Conservation (phyloP, 2,329 filamentous ascomycete species). For the Pseudogymnoascus sp. region DNA sequence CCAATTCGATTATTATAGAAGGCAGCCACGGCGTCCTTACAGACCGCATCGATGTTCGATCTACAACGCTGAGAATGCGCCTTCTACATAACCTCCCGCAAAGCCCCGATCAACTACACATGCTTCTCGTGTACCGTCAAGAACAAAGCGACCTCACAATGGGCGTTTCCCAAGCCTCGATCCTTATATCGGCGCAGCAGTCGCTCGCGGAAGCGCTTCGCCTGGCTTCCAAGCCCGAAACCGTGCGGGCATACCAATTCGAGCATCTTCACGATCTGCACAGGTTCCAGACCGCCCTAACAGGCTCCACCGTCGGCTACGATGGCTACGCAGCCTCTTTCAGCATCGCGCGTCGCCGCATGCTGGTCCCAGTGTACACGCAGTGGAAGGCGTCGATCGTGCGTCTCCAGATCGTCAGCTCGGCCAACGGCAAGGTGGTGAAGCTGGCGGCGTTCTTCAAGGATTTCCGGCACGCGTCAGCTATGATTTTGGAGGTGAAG, state of each 20-base stretch:
- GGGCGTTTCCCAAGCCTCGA: constrained; percentile 60
- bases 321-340: constrained; percentile 65
- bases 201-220: constrained; percentile 47
- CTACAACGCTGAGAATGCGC: constrained; percentile 58
- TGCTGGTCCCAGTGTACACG: constrained; percentile 88
- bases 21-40: constrained; percentile 65
- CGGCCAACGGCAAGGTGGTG: constrained; percentile 56
- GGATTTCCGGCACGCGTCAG: constrained; percentile 73
- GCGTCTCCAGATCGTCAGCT: constrained; percentile 67
- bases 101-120: constrained; percentile 47
- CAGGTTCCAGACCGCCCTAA: constrained; percentile 67
- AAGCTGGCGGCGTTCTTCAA: constrained; percentile 80
- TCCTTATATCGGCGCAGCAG: constrained; percentile 53
- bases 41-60: constrained; percentile 71
- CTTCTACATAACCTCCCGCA: neutral
- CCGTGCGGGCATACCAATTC: constrained; percentile 65
- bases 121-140: constrained; percentile 60
- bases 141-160: constrained; percentile 69
- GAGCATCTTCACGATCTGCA: constrained; percentile 60
- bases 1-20: constrained; percentile 63
- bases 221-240: constrained; percentile 47
- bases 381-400: constrained; percentile 76
- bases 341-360: constrained; percentile 70
- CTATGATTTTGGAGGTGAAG: constrained; percentile 79
- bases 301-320: constrained; percentile 67